A percentile compares a stretch with the other conserved stretches of the same genome.
phyloP scores from a whole-genome alignment of 2,329 filamentous ascomycete genomes.

The Atkinsonella texensis region DNA sequence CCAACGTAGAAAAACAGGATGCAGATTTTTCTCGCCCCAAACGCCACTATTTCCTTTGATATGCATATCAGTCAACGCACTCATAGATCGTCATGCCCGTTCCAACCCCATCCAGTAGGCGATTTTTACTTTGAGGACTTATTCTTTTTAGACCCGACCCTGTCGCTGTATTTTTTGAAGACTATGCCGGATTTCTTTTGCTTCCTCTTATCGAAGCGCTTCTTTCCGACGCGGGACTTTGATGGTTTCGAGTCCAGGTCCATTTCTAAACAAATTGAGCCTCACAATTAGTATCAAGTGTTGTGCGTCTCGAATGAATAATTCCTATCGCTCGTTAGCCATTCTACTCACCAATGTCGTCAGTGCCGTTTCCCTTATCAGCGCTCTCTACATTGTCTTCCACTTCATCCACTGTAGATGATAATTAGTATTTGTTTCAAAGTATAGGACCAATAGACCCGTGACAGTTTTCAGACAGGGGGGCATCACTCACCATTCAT shows the following conservation, averaged over 20 bases:
- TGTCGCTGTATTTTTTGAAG: conserved; percentile 46
- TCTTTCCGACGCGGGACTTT: conserved; percentile 30
- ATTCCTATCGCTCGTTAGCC: background rate
- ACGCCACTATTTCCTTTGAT: conserved; percentile 1
- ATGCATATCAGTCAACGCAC: background rate
- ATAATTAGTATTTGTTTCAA: background rate
- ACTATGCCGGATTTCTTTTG: conserved; percentile 45
- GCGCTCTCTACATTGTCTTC: conserved; percentile 13
- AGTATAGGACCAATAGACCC: too few species aligned
- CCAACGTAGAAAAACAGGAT: background rate
- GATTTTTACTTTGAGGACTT: conserved; percentile 10
- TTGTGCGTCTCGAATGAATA: background rate
- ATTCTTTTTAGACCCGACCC: conserved; percentile 33
- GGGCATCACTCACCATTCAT: conserved; percentile 27
- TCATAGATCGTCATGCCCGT: background rate
- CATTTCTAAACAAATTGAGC: conserved; percentile 30
- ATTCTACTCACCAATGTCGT: conserved; percentile 11
- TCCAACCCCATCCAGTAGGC: background rate
- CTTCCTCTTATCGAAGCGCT: conserved; percentile 44
- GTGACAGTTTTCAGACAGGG: too few species aligned
- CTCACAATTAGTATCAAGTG: conserved; percentile 3
- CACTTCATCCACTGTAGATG: conserved; percentile 11
- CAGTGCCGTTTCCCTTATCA: conserved; percentile 18
- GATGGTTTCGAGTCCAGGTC: conserved; percentile 40
- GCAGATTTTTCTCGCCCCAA: background rate